Evolutionary conservation across 1,139 yeast species (phyloP).

Genomic region (Sugiyamaella neomexicana): DNA sequence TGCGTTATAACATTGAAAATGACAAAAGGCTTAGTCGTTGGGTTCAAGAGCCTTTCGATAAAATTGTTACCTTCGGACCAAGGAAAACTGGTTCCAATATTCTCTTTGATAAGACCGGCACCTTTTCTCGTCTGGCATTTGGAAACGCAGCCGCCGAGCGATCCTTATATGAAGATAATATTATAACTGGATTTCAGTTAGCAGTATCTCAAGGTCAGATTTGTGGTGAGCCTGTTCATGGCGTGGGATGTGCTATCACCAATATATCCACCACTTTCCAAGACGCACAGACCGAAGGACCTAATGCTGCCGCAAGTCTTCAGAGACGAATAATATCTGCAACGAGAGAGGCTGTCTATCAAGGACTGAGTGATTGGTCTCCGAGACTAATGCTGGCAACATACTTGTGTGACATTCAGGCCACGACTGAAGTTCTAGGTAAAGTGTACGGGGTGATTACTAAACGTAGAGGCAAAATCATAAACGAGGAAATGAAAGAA

Average conservation of each 20-base stretch:
- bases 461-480: constrained; percentile 77
- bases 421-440: constrained; percentile 90
- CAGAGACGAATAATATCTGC: constrained; percentile 74
- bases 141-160: constrained; percentile 24
- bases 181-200: constrained; percentile 81
- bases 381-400: constrained; percentile 89
- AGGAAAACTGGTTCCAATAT: constrained; percentile 75
- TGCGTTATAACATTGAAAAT: constrained; percentile 25
- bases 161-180: constrained; percentile 61
- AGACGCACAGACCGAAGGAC: constrained; percentile 36
- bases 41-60: constrained; percentile 43
- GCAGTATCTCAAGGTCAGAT: constrained; percentile 86
- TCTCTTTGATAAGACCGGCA: constrained; percentile 54
- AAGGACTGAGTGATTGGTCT: constrained; percentile 71
- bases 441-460: constrained; percentile 95
- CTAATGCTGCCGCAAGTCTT: constrained; percentile 40
- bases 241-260: constrained; percentile 52
- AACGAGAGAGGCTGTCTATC: constrained; percentile 71
- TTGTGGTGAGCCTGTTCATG: constrained; percentile 84
- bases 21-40: constrained; percentile 31
- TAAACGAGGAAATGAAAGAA: constrained; percentile 93
- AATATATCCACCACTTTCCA: constrained; percentile 42
- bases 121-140: constrained; percentile 25
- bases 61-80: constrained; percentile 74
- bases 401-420: constrained; percentile 93